Base-by-base conservation (phyloP, 768 basidiomycete species). In the Lactarius sanguifluus region DNA sequence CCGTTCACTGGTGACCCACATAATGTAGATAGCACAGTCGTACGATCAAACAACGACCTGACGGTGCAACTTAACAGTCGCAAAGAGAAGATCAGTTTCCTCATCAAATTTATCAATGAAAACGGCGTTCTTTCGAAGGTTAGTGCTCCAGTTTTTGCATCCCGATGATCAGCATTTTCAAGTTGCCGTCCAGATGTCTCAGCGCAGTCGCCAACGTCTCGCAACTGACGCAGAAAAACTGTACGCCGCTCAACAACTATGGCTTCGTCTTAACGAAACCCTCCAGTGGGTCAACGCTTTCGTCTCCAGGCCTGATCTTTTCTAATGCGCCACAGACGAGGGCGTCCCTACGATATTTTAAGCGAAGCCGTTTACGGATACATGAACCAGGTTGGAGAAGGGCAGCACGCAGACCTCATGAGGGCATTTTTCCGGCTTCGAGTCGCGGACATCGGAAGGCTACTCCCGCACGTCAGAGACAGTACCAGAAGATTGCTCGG, bases 21-120 rank as follows among this genome's bases (percentile, higher is more conserved):
- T 43, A 28, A 13, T 32, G 15, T 74, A 89, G 86, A 94, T 79
- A 70, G 81, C 32, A 81, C 88, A 75, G 81, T 92, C 69, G 86
- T 94, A 58, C 78, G 84, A 47, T 81, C 85, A 10, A 90, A 90
- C 68, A 89, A 92, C 71, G 95, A 97, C 74, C 79, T 96, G 50
- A 86, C 86, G 18, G 81, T 87, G 2, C 94, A 96, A 73, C 76
- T 98, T 69, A 82, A 81, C 5, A 86, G 85, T 47, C 84, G 92
- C 34, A 89, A 89, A 72, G 86, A 89, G 62, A 80, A 92, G 43
- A 78, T 96, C 34, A 86, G 85, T 62, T 93, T 91, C 82, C 81
- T 98, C n/a, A 91, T 96, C 70, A 83, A 82, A 30, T 96, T 94
- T 74, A 91, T 97, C 72, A 91, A 94, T 55, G 88, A 92, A 61